These are phyloP conservation scores for Gossypium aridum DNA, from an alignment of 441 rosid genomes.

Conservation along the genomic window DNA sequence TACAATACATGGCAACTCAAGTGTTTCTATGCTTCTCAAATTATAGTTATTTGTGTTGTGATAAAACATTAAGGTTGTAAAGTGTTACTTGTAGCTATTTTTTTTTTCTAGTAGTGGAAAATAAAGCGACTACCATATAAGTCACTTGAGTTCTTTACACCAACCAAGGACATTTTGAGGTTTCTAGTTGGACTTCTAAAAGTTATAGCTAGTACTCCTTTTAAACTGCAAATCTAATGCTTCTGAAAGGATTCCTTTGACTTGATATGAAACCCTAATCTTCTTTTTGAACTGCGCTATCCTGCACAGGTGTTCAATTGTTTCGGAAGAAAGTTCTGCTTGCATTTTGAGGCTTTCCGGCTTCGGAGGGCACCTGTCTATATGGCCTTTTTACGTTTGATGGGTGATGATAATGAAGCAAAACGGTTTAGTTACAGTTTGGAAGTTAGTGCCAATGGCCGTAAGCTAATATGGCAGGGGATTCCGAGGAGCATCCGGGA, in stretches of 20 bases:
- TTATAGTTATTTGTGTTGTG: background rate
- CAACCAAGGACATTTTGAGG: no score
- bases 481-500: conserved; percentile 52
- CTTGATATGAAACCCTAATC: background rate
- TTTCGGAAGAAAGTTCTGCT: conserved; percentile 48
- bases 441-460: conserved; percentile 44
- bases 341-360: conserved; percentile 57
- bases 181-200: no score
- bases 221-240: no score
- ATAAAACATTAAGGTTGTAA: background rate
- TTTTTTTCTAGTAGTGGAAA: no score
- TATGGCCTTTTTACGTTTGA: conserved; percentile 51
- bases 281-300: background rate
- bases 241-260: background rate
- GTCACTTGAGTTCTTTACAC: no score
- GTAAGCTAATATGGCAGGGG: conserved; percentile 49
- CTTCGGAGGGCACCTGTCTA: conserved; percentile 41
- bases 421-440: conserved; percentile 40
- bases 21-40: background rate
- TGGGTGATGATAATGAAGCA: conserved; percentile 59
- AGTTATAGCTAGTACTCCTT: no score
- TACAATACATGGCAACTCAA: background rate
- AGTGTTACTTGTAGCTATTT: background rate
- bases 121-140: no score
- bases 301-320: conserved; percentile 46